Percentiles rank a stretch among this genome's conserved stretches.
These are phyloP conservation scores for Boletus holoroseus DNA, from an alignment of 1,284 basidiomycete genomes.

Conservation along the genomic window DNA sequence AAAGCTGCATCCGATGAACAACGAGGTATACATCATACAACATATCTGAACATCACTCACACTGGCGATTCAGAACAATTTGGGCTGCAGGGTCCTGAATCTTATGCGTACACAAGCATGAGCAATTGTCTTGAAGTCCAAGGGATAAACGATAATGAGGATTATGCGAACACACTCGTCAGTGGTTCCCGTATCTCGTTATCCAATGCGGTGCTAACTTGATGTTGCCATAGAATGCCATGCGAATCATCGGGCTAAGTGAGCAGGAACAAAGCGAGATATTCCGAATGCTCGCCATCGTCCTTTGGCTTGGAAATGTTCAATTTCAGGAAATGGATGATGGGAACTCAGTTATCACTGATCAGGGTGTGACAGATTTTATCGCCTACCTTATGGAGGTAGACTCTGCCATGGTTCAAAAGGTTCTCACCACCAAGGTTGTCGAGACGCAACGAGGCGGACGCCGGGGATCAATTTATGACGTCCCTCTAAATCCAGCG, in stretches of 20 bases:
- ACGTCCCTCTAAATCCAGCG: slow-evolving; percentile 91
- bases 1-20: slow-evolving; percentile 89
- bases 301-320: slow-evolving; percentile 97
- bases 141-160: slow-evolving; percentile 85
- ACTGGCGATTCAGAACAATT: slow-evolving; percentile 67
- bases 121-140: slow-evolving; percentile 91
- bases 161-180: slow-evolving; percentile 86
- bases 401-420: slow-evolving; percentile 74
- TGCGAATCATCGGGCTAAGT: slow-evolving; percentile 87
- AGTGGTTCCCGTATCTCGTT: slow-evolving; percentile 24
- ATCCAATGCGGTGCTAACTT: slow-evolving; percentile 11
- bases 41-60: slow-evolving; percentile 12
- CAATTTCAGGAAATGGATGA: slow-evolving; percentile 87
- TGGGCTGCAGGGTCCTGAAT: slow-evolving; percentile 95
- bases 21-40: slow-evolving; percentile 52
- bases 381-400: slow-evolving; percentile 93
- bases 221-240: slow-evolving; percentile 62
- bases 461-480: slow-evolving; percentile 89
- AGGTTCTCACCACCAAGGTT: slow-evolving; percentile 80
- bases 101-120: slow-evolving; percentile 89
- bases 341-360: slow-evolving; percentile 79
- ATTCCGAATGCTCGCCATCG: slow-evolving; percentile 85
- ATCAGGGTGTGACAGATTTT: slow-evolving; percentile 91
- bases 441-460: slow-evolving; percentile 94
- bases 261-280: slow-evolving; percentile 88